phyloP scores from a whole-genome alignment of 192 early-diverging fungal genomes.

The Backusella luteola region DNA sequence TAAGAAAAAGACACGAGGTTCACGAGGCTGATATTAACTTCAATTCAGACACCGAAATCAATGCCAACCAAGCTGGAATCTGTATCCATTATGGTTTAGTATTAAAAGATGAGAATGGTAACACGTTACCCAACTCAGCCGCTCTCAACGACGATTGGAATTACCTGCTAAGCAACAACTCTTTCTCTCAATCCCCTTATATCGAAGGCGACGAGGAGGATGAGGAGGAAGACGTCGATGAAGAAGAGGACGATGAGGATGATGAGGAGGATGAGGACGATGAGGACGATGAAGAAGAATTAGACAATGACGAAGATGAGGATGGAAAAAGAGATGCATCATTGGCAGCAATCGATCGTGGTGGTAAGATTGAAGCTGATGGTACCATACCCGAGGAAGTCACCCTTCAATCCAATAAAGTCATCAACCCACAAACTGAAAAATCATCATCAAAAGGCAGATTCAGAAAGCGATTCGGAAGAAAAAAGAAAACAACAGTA shows the following conservation, averaged over 20 bases:
- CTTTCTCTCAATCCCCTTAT: neutral
- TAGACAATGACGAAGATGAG: neutral
- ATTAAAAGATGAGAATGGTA: constrained; percentile 3
- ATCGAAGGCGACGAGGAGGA: neutral
- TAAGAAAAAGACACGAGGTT: constrained; percentile 16
- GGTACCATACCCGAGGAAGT: neutral
- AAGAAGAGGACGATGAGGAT: neutral
- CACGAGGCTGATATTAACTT: constrained; percentile 1
- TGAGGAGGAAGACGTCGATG: neutral
- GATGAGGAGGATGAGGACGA: neutral
- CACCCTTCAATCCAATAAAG: neutral
- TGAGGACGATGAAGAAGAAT: too few species aligned
- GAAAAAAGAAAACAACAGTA: neutral
- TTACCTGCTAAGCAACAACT: neutral
- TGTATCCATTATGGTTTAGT: constrained; percentile 8
- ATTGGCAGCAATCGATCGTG: neutral
- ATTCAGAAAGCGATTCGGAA: neutral
- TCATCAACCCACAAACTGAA: neutral
- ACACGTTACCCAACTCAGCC: neutral
- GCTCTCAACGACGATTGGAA: constrained; percentile 7
- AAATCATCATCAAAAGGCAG: neutral
- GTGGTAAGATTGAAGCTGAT: neutral
- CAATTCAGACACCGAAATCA: neutral
- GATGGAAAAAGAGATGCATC: neutral
- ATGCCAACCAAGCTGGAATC: constrained; percentile 7